These are phyloP conservation scores for Scenedesmus sp. DNA, from an alignment of 163 green algal species.

Conservation along the genomic window DNA sequence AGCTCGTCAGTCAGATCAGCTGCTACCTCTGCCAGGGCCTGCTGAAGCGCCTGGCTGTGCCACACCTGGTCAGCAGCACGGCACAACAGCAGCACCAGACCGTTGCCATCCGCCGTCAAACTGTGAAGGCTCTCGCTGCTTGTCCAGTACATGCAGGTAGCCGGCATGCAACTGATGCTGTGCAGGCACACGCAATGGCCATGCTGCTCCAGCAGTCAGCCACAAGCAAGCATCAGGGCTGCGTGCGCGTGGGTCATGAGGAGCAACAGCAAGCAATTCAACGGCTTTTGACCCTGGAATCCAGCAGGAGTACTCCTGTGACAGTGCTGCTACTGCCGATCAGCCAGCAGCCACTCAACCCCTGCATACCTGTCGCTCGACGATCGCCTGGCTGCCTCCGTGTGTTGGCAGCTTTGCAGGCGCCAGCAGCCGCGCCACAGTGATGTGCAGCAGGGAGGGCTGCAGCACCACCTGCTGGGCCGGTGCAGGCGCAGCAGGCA, in stretches of 20 bases:
- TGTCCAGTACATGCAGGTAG: too few species aligned
- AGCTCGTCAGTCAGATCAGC: slow-evolving; percentile 65
- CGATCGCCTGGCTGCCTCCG: background rate
- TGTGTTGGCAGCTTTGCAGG: slow-evolving; percentile 41
- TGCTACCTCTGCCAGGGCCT: slow-evolving; percentile 48
- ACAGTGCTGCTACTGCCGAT: background rate
- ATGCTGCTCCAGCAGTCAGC: too few species aligned
- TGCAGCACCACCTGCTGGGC: slow-evolving; percentile 70
- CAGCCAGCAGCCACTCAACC: background rate
- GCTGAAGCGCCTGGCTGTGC: background rate
- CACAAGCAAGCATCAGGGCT: too few species aligned
- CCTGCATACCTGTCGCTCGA: background rate
- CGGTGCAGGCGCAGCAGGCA: slow-evolving; percentile 65
- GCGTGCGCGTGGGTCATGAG: too few species aligned
- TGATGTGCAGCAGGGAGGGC: slow-evolving; percentile 79
- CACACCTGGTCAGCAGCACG: background rate
- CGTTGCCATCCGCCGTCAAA: too few species aligned
- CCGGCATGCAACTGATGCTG: too few species aligned
- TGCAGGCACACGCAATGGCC: too few species aligned
- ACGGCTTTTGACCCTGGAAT: too few species aligned
- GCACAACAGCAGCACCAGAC: too few species aligned
- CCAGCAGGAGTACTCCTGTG: too few species aligned
- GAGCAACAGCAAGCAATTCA: too few species aligned
- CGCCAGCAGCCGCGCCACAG: slow-evolving; percentile 71
- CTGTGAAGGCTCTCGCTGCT: too few species aligned